Conservation (phyloP, 371 early-diverging fungal genomes). For the Blakeslea trispora region DNA sequence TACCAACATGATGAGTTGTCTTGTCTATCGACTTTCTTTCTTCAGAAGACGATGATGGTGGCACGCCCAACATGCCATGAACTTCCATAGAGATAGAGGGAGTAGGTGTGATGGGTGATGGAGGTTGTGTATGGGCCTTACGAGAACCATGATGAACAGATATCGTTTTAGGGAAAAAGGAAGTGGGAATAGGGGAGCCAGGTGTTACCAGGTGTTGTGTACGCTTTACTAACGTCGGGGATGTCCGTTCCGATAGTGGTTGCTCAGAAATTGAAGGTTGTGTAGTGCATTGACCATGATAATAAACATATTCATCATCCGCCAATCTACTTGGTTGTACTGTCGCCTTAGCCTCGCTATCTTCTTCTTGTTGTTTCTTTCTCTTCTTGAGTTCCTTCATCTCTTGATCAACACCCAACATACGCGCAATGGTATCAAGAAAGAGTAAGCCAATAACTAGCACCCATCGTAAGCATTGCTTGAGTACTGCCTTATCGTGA, state of each 20-base stretch:
- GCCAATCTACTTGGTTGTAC: too few relatives aligned
- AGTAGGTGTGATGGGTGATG: neutral
- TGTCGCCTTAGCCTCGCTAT: too few relatives aligned
- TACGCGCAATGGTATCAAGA: constrained; percentile 35
- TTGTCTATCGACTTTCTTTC: too few relatives aligned
- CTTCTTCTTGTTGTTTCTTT: neutral
- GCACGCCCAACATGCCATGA: too few relatives aligned
- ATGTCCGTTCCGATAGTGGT: constrained; percentile 3
- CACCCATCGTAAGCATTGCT: constrained; percentile 31
- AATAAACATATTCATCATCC: constrained; percentile 5
- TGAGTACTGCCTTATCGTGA: constrained; percentile 1
- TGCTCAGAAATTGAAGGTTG: neutral
- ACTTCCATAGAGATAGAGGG: too few relatives aligned
- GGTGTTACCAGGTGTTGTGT: constrained; percentile 7
- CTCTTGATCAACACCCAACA: constrained; percentile 35
- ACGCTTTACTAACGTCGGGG: constrained; percentile 9
- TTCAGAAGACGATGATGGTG: too few relatives aligned
- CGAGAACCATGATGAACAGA: too few relatives aligned
- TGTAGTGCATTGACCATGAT: constrained; percentile 15
- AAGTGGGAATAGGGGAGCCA: constrained; percentile 9
- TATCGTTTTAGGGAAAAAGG: neutral
- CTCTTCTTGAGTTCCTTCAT: constrained; percentile 17
- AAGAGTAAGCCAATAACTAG: constrained; percentile 25
- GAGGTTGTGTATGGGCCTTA: constrained; percentile 3
- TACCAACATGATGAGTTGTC: too few relatives aligned